These are phyloP conservation scores for Tylopilus vinaceipallidus DNA, from an alignment of 768 basidiomycete genomes.

Conservation along the genomic window DNA sequence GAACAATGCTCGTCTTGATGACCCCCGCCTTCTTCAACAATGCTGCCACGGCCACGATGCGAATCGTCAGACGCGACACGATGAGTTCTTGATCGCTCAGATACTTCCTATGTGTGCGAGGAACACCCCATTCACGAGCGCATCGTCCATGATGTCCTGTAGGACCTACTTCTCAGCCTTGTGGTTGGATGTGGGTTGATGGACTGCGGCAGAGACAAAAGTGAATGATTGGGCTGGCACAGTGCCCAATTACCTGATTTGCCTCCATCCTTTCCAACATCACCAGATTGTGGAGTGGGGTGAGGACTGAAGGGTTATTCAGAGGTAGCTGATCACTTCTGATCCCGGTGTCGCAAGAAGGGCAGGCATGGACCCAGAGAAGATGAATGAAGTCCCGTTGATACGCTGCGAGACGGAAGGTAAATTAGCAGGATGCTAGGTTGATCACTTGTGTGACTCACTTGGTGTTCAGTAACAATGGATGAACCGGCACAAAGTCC, in stretches of 20 bases:
- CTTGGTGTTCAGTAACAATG: constrained; percentile 86
- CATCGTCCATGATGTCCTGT: constrained; percentile 93
- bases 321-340: constrained; percentile 81
- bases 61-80: constrained; percentile 81
- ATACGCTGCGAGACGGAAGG: constrained; percentile 76
- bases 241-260: constrained; percentile 85
- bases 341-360: constrained; percentile 86
- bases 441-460: constrained; percentile 24
- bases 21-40: constrained; percentile 79
- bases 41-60: constrained; percentile 76
- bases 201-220: constrained; percentile 54
- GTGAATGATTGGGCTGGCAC: constrained; percentile 86
- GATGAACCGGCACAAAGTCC: constrained; percentile 93
- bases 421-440: not conserved
- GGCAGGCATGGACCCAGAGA: constrained; percentile 92
- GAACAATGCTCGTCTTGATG: constrained; percentile 70
- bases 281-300: constrained; percentile 77
- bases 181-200: constrained; percentile 41
- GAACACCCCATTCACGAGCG: constrained; percentile 76
- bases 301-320: constrained; percentile 71
- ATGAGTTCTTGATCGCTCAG: constrained; percentile 80
- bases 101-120: constrained; percentile 81
- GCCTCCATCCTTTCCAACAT: constrained; percentile 77
- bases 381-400: constrained; percentile 94
- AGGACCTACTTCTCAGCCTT: constrained; percentile 74